These are phyloP conservation scores for Mrakia blollopis DNA, from an alignment of 768 basidiomycete genomes.

Conservation along the genomic window DNA sequence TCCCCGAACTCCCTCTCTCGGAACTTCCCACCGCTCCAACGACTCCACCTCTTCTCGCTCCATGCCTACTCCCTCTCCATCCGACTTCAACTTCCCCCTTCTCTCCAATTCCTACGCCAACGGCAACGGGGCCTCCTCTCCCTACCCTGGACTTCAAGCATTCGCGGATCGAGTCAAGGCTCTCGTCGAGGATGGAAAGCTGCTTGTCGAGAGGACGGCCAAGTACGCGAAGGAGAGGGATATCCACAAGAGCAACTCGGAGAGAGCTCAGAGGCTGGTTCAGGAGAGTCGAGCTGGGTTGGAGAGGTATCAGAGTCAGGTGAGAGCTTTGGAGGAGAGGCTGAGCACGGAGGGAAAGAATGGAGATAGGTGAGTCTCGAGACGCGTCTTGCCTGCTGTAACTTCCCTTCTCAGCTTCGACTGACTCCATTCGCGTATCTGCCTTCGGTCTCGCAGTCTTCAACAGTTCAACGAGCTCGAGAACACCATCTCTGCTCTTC, in stretches of 20 bases:
- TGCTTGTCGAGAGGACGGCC: constrained; percentile 74
- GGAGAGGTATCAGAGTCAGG: constrained; percentile 83
- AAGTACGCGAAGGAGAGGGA: constrained; percentile 86
- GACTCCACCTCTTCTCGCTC: constrained; percentile 58
- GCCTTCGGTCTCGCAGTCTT: constrained; percentile 1
- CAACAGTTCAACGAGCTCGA: constrained; percentile 42
- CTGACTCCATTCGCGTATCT: not conserved
- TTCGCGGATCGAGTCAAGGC: constrained; percentile 59
- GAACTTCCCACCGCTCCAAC: not conserved
- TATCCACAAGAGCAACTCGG: constrained; percentile 83
- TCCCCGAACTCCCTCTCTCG: not conserved
- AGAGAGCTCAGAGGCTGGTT: constrained; percentile 82
- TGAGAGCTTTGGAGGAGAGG: constrained; percentile 70
- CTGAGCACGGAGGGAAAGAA: constrained; percentile 47
- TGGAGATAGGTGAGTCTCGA: constrained; percentile 15
- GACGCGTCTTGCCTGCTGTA: not conserved
- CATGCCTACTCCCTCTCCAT: constrained; percentile 70
- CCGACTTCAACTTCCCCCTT: constrained; percentile 57
- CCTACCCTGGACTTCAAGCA: constrained; percentile 35
- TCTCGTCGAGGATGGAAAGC: constrained; percentile 73
- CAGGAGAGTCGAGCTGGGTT: constrained; percentile 72
- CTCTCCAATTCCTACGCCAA: constrained; percentile 13
- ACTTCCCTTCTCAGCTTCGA: not conserved
- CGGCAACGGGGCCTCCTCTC: not conserved
- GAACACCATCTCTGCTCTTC: constrained; percentile 36